Evolutionary conservation across 2,329 filamentous ascomycete genomes (phyloP).

Genomic region (Rachicladosporium sp.): DNA sequence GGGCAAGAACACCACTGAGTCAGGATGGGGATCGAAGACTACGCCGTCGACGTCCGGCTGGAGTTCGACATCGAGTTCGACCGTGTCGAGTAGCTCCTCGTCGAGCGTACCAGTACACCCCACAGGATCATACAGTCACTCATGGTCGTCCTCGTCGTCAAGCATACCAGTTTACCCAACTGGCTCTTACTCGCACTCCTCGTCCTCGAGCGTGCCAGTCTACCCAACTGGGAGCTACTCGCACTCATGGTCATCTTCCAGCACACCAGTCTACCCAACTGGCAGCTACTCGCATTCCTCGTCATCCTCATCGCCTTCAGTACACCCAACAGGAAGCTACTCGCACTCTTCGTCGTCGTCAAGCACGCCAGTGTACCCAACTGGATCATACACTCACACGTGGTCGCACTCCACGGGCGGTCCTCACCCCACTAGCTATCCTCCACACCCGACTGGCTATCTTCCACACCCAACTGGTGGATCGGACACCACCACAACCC

Average conservation of each 20-base stretch:
- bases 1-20: constrained; percentile 1
- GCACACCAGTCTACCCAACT: constrained; percentile 2
- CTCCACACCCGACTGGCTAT: constrained; percentile 1
- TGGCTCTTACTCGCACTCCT: too few relatives aligned
- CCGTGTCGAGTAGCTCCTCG: not conserved
- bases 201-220: constrained; percentile 1
- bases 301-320: not conserved
- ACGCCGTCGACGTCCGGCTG: not conserved
- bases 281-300: not conserved
- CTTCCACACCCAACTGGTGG: not conserved
- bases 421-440: constrained; percentile 1
- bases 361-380: too few relatives aligned
- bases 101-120: too few relatives aligned
- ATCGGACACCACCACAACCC: constrained; percentile 3
- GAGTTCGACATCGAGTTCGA: not conserved
- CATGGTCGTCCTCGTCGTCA: too few relatives aligned
- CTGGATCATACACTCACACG: too few relatives aligned
- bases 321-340: not conserved
- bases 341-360: too few relatives aligned
- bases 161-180: too few relatives aligned
- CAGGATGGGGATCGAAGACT: constrained; percentile 2
- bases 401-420: too few relatives aligned
- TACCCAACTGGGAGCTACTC: constrained; percentile 2
- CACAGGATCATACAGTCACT: too few relatives aligned
- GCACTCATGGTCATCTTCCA: constrained; percentile 1